Conservation (phyloP, 73 alveolate genomes). For the Paramecium sexaurelia region DNA sequence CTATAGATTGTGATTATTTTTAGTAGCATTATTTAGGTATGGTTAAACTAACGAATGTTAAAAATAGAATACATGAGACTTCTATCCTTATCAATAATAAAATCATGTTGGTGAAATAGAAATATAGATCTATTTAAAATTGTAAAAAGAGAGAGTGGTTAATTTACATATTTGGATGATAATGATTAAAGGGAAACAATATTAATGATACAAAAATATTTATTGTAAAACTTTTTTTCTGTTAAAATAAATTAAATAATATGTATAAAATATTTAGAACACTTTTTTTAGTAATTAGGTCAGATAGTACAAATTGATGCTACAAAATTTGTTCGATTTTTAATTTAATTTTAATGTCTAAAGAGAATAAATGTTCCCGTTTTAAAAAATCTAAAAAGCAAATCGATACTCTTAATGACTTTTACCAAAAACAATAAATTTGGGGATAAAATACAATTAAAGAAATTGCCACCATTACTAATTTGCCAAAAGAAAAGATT, state of each 20-base stretch:
- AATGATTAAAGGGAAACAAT: too few relatives aligned
- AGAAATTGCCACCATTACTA: background rate
- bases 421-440: background rate
- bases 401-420: background rate
- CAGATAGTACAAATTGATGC: background rate
- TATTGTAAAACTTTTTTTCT: background rate
- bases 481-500: constrained; percentile 38
- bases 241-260: background rate
- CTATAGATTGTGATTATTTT: too few relatives aligned
- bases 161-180: too few relatives aligned
- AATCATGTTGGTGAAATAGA: too few relatives aligned
- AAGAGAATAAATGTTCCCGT: constrained; percentile 40
- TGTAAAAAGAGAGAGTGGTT: too few relatives aligned
- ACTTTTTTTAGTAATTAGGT: background rate
- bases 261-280: background rate
- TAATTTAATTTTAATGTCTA: background rate
- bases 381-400: constrained; percentile 41
- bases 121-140: too few relatives aligned
- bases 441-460: constrained; percentile 24
- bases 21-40: too few relatives aligned
- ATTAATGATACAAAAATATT: background rate
- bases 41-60: too few relatives aligned
- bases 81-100: too few relatives aligned
- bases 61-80: too few relatives aligned
- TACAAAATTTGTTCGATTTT: background rate